phyloP scores from a whole-genome alignment of 2,329 filamentous ascomycete genomes.

The Ramularia endophylla region DNA sequence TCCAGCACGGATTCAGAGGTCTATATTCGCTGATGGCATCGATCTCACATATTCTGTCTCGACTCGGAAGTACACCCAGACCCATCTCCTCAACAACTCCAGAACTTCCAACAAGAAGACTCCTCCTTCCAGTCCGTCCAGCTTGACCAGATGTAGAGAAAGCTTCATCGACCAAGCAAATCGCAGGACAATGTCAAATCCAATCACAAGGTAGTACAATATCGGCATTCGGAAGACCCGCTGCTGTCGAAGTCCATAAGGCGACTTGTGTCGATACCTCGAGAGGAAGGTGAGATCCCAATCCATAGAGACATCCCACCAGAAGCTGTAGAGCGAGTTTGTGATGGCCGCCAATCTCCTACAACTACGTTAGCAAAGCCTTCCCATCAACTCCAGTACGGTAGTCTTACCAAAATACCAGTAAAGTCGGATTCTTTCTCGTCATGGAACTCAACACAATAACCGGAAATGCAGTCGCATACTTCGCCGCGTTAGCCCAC shows the following conservation, averaged over 20 bases:
- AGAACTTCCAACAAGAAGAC: conserved; percentile 83
- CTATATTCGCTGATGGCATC: conserved; percentile 8
- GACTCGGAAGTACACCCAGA: conserved; percentile 95
- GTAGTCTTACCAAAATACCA: conserved; percentile 16
- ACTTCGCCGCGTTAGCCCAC: conserved; percentile 88
- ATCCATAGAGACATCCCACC: conserved; percentile 95
- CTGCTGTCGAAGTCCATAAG: conserved; percentile 70
- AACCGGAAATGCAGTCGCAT: conserved; percentile 88
- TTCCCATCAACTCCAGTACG: background rate
- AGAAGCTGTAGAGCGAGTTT: conserved; percentile 94
- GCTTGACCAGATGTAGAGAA: conserved; percentile 71
- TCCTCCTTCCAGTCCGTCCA: conserved; percentile 79
- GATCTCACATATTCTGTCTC: conserved; percentile 75
- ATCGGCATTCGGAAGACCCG: conserved; percentile 65
- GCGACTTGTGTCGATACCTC: conserved; percentile 54
- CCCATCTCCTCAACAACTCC: conserved; percentile 83
- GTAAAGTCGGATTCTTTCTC: conserved; percentile 13
- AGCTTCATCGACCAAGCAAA: conserved; percentile 92
- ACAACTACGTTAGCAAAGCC: background rate
- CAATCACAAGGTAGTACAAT: conserved; percentile 78
- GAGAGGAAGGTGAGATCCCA: conserved; percentile 90
- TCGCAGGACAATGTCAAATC: conserved; percentile 70
- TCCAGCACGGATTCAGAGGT: conserved; percentile 6
- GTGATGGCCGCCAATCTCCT: conserved; percentile 42
- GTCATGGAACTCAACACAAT: conserved; percentile 55